Evolutionary conservation across 495 filamentous ascomycete genomes (phyloP), one percentile per base, ranked within the genome.

Genomic region (Penicillium odoratum): DNA sequence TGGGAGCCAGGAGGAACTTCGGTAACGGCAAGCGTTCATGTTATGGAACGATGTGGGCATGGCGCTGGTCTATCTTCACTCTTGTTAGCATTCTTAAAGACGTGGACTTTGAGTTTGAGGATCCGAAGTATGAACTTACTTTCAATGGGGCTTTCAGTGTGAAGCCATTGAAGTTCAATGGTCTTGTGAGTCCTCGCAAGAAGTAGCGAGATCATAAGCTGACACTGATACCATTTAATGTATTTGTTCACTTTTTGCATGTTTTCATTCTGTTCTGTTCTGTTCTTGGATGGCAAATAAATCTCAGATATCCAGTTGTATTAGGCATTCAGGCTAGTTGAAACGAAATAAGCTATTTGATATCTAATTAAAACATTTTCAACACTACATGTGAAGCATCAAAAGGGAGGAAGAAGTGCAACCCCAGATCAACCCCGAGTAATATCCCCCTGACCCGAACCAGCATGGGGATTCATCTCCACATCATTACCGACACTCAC

Each of bases 1-100:
- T 68, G 5, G 81, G 75, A 0, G 84, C 83, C 7, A 88, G 85
- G 81, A 89, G 87, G 60, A 77, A 76, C 38, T 91, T 88, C 53
- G 88, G 88, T 3, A 89, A 89, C 57, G 88, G 88, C 18, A 85
- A 85, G 75, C 68, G 88, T 38, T 78, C 79, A 60, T 91, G 88
- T 57, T 81, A 86, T 46, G 88, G 87, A 5, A 82, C 79, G 61
- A 67, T 82, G 57, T 88, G 84, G 75, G 88, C 88, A 4, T 85
- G 81, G 84, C 81, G 88, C 61, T 81, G 79, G 79, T 73, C 70
- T 29, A 57, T 79, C 58, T 66, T 73, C 46, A 71, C 70, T 0
- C 53, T 81, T 9, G 70, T 74, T 25, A 71, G 63, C 29, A 68
- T 81, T 16, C 48, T 81, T 43, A 73, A 71, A 56, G 71, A 78